Percentiles rank a stretch among this genome's conserved stretches.
phyloP scores from a whole-genome alignment of 1,139 yeast species.

The Insectozyma bohioensis region DNA sequence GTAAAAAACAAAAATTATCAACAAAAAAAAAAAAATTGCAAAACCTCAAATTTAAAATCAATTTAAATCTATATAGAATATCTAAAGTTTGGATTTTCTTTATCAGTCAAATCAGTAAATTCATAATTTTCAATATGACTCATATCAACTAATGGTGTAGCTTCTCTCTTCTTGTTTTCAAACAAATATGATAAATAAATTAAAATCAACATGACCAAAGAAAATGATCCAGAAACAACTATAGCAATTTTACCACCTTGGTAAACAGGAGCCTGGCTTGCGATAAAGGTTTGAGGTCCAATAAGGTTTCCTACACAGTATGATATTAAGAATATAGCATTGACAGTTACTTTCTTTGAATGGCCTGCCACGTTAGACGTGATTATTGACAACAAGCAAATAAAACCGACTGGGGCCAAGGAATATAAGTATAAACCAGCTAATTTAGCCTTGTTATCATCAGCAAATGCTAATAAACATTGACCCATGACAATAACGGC shows the following conservation, averaged over 20 bases:
- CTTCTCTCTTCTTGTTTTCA: constrained; percentile 31
- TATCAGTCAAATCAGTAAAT: constrained; percentile 63
- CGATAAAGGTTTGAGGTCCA: constrained; percentile 69
- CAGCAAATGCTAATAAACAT: constrained; percentile 51
- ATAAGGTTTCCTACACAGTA: constrained; percentile 68
- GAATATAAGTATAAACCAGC: constrained; percentile 38
- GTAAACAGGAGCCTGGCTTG: constrained; percentile 52
- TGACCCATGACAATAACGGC: constrained; percentile 36
- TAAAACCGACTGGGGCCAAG: constrained; percentile 40
- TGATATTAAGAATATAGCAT: constrained; percentile 59
- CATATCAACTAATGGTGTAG: constrained; percentile 14
- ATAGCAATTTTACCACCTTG: constrained; percentile 43
- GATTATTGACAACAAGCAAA: constrained; percentile 48
- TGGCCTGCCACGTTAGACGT: constrained; percentile 69
- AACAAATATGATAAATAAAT: constrained; percentile 30
- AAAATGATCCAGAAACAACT: constrained; percentile 30
- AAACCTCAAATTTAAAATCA: too few relatives aligned
- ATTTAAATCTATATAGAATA: constrained; percentile 30
- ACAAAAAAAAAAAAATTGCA: too few relatives aligned
- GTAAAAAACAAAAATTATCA: too few relatives aligned
- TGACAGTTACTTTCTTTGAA: constrained; percentile 62
- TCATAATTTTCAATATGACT: constrained; percentile 48
- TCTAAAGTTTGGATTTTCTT: constrained; percentile 63
- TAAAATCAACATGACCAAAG: constrained; percentile 20
- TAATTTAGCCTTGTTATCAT: constrained; percentile 31